phyloP scores from a whole-genome alignment of 345 rosid species.

The Brassica napus region DNA sequence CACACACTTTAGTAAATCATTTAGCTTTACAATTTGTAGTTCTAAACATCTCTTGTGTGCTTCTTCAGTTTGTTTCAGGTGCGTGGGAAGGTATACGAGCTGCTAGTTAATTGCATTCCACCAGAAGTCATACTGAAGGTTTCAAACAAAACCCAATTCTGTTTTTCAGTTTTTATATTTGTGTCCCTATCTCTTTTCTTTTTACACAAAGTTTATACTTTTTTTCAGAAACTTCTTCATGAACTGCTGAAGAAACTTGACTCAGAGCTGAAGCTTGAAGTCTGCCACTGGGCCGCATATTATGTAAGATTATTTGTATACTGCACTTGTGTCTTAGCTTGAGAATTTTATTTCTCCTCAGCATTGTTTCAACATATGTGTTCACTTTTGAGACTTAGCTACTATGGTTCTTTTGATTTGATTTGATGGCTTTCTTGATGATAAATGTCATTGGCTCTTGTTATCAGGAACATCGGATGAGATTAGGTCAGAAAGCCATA shows the following conservation, averaged over 20 bases:
- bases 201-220: conserved; percentile 19
- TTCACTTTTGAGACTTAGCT: too few species aligned
- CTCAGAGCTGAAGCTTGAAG: conserved; percentile 89
- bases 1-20: not conserved
- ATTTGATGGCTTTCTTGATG: too few species aligned
- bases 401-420: too few species aligned
- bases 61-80: conserved; percentile 78
- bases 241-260: conserved; percentile 88
- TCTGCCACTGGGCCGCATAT: conserved; percentile 97
- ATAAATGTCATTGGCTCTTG: too few species aligned
- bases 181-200: not conserved
- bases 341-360: not conserved
- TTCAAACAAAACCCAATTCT: not conserved
- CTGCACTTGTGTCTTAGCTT: conserved; percentile 11
- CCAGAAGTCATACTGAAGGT: conserved; percentile 86
- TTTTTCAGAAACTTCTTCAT: conserved; percentile 66
- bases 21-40: not conserved
- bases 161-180: not conserved
- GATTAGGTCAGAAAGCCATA: conserved; percentile 84
- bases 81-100: conserved; percentile 83
- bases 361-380: too few species aligned
- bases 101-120: conserved; percentile 87
- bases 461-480: conserved; percentile 96
- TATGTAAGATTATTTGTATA: conserved; percentile 56
- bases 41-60: conserved; percentile 5